A percentile compares a stretch with the other conserved stretches of the same genome.
Conservation (phyloP, 306 rosid species). For the Potentilla sterilis region DNA sequence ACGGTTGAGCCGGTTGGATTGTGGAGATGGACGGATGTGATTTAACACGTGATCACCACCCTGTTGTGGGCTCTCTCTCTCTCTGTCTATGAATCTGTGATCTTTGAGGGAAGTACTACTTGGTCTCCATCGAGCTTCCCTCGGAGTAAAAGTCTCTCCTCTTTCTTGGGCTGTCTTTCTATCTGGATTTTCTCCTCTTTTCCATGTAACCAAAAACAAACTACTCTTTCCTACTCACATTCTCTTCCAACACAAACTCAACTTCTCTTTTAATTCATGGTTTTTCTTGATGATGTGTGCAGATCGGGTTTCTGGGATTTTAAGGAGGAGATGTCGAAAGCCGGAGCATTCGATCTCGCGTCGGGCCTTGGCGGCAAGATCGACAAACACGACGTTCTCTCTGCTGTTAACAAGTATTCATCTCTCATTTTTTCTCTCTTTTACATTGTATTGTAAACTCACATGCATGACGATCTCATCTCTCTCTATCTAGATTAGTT, state of each 20-base stretch:
- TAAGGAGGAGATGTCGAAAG: constrained; percentile 35
- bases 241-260: neutral
- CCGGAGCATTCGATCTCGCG: constrained; percentile 80
- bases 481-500: neutral
- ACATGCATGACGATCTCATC: neutral
- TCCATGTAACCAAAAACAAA: neutral
- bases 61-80: no score
- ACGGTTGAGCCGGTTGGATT: no score
- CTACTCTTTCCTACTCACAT: neutral
- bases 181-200: constrained; percentile 1
- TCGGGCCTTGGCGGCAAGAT: constrained; percentile 85
- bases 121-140: neutral
- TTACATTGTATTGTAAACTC: neutral
- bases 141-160: neutral
- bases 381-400: constrained; percentile 60
- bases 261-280: neutral
- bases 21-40: no score
- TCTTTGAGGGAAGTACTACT: no score
- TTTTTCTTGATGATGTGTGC: neutral
- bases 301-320: neutral
- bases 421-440: constrained; percentile 5
- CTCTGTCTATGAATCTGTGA: no score
- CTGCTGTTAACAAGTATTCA: constrained; percentile 68
- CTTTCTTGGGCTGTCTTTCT: neutral
- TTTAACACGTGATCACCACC: no score